A percentile compares a stretch with the other conserved stretches of the same genome.
These are phyloP conservation scores for Moringa oleifera DNA, from an alignment of 345 rosid genomes.

Conservation along the genomic window DNA sequence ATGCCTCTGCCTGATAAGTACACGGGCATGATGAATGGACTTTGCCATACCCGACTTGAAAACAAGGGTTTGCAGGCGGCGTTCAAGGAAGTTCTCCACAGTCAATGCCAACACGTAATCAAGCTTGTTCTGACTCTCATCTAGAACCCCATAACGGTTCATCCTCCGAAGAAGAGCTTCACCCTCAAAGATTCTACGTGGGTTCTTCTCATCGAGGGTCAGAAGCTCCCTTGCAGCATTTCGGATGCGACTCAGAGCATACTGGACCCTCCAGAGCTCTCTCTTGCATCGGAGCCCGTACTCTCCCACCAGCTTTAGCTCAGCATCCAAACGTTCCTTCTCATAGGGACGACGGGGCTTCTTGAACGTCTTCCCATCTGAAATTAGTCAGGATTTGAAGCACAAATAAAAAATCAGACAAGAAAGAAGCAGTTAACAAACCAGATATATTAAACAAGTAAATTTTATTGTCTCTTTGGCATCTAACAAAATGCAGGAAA, in stretches of 20 bases:
- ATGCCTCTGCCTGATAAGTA: conserved; percentile 69
- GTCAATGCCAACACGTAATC: no score
- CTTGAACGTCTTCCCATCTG: conserved; percentile 46
- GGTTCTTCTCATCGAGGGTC: conserved; percentile 57
- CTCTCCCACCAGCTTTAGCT: conserved; percentile 59
- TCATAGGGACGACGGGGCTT: conserved; percentile 43
- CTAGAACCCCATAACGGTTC: no score
- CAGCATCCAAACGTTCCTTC: conserved; percentile 56
- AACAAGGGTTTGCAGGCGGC: no score
- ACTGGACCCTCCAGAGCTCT: conserved; percentile 65
- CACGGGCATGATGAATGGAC: conserved; percentile 64
- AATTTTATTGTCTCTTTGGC: no score
- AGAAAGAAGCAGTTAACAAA: neutral
- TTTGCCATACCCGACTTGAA: conserved; percentile 72
- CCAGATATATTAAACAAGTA: neutral
- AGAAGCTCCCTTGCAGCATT: conserved; percentile 59
- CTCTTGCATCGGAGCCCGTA: conserved; percentile 57
- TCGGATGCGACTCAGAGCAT: conserved; percentile 49
- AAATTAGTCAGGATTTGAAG: conserved; percentile 1
- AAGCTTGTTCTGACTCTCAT: no score
- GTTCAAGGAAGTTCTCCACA: no score
- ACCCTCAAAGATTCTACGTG: conserved; percentile 54
- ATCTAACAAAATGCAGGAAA: conserved; percentile 6
- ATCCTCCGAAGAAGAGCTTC: conserved; percentile 54
- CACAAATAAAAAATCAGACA: neutral